Conservation (phyloP, 495 filamentous ascomycete species). For the Penicillium coprophilum region DNA sequence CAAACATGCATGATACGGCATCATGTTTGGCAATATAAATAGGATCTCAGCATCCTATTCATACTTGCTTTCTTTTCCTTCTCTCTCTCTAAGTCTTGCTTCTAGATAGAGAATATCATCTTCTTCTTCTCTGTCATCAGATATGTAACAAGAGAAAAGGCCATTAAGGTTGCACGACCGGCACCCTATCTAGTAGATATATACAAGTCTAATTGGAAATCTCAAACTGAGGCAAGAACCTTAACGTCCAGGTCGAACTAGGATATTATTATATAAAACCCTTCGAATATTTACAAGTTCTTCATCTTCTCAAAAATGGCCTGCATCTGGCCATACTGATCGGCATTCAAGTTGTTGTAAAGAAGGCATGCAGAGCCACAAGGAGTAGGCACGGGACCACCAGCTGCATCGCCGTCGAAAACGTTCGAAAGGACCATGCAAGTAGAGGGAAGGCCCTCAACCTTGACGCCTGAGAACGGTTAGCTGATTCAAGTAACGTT, state of each 20-base stretch:
- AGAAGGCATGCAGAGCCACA: conserved; percentile 6
- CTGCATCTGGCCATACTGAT: conserved; percentile 3
- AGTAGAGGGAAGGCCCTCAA: background rate
- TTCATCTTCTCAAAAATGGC: background rate
- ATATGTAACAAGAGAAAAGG: too few relatives aligned
- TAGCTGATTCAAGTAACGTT: background rate
- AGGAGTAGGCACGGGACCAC: background rate
- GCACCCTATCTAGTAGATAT: background rate
- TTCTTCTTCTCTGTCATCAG: too few relatives aligned
- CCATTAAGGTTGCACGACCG: background rate
- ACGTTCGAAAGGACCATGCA: conserved; percentile 1
- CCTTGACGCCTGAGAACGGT: background rate
- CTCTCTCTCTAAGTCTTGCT: too few relatives aligned
- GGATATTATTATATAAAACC: background rate
- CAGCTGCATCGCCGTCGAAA: background rate
- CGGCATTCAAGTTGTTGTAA: conserved; percentile 1
- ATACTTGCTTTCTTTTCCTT: too few relatives aligned
- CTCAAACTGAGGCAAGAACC: background rate
- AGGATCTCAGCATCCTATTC: too few relatives aligned
- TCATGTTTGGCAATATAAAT: too few relatives aligned
- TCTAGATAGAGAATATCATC: too few relatives aligned
- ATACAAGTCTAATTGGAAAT: background rate
- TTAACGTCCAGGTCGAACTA: background rate
- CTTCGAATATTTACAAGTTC: background rate
- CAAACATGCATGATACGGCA: too few relatives aligned